Base-by-base conservation (phyloP, 2,329 filamentous ascomycete genomes). In the Aspergillus thermomutatus region DNA sequence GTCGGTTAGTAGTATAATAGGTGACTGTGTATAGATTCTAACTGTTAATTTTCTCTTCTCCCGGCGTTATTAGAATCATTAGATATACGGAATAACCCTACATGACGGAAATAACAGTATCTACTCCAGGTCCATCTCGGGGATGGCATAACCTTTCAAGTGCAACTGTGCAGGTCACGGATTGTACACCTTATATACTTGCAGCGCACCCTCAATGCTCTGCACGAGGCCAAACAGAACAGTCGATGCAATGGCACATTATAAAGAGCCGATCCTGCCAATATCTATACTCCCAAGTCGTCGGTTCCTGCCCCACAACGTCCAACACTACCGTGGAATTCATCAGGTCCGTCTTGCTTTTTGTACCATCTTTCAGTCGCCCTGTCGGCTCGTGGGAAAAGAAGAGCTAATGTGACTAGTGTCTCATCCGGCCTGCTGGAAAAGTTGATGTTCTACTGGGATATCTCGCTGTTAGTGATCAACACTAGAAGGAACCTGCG, bases 211-310 rank as follows among this genome's bases (percentile, higher is more conserved):
- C 59, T 77, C 72, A 41, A 81, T 49, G 50, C 68, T 69, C 63
- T 81, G 72, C 11, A 77, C 58, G 14, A 80, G 19, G 3, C 77
- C 71, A 63, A 81, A 76, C 50, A 77, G 65, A 5, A 73, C 63
- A 0, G 72, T 78, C 23, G 76, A 61, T 1, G 63, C 47, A 1
- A 79, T 66, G 0, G 75, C 77, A 3, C 80, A 69, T 78, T 78
- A 81, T 51, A 80, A 77, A 1, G 49, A 81, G 62, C 0, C 75
- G 70, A 45, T 81, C 76, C 25, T 71, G 69, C 78, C 79, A 81
- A 62, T 72, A 75, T 0, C 47, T 52, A 54, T 77, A 77, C 1
- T 63, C 62, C 71, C 67, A 6, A 76, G 66, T 5, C 10, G 37
- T 4, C 51, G 43, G 19, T 61, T 57, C 45, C 58, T 55, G 52